These are phyloP conservation scores for Calocybe gangraenosa DNA, from an alignment of 768 basidiomycete species.

Conservation along the genomic window DNA sequence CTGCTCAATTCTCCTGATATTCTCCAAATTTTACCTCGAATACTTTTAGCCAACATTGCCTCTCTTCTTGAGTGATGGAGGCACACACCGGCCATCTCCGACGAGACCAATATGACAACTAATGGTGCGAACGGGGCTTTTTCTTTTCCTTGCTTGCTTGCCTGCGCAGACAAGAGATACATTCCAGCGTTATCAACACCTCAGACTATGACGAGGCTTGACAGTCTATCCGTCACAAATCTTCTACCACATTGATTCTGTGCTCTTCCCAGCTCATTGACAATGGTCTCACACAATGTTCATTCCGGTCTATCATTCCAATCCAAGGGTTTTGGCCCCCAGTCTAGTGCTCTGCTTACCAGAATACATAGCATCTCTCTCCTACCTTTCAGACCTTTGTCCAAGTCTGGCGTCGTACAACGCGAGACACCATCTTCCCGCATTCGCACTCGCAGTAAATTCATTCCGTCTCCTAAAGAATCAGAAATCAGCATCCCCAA, in stretches of 20 bases:
- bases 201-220: conserved; percentile 12
- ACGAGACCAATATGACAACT: neutral
- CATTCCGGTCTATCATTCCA: neutral
- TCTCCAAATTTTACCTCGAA: too few species aligned
- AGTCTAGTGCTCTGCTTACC: conserved; percentile 1
- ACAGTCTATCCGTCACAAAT: neutral
- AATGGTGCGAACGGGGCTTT: neutral
- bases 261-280: neutral
- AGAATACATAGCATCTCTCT: neutral
- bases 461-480: neutral
- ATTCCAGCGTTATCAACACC: conserved; percentile 1
- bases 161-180: too few species aligned
- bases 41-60: neutral
- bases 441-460: neutral
- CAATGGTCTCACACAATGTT: conserved; percentile 1
- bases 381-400: conserved; percentile 5
- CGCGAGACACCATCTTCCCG: neutral
- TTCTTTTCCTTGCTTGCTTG: neutral
- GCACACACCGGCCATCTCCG: conserved; percentile 14
- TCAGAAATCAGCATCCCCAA: conserved; percentile 3
- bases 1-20: too few species aligned
- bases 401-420: neutral
- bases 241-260: neutral
- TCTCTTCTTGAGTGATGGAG: neutral
- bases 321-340: conserved; percentile 1